phyloP scores from a whole-genome alignment of 768 basidiomycete species.

The Pulveroboletus frians region DNA sequence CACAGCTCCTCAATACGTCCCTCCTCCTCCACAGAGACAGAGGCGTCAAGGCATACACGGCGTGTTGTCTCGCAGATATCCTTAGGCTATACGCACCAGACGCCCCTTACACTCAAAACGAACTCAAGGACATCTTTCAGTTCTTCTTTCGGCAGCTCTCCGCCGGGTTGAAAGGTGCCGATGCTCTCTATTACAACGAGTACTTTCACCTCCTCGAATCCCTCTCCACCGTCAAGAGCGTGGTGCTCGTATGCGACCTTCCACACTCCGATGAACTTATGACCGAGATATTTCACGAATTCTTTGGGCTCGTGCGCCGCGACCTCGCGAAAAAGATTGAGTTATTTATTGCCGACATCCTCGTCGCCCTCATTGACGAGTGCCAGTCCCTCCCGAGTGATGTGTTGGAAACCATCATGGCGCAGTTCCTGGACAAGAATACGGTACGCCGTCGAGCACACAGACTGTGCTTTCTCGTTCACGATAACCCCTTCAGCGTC shows the following conservation, averaged over 20 bases:
- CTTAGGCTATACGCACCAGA: conserved; percentile 93
- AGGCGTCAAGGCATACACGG: conserved; percentile 91
- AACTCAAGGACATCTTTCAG: conserved; percentile 93
- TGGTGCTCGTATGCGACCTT: conserved; percentile 90
- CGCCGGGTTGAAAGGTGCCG: conserved; percentile 65
- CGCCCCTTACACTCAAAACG: conserved; percentile 85
- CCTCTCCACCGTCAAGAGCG: conserved; percentile 89
- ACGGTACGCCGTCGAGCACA: conserved; percentile 42
- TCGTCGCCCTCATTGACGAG: conserved; percentile 88
- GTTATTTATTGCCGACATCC: conserved; percentile 81
- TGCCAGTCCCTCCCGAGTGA: conserved; percentile 68
- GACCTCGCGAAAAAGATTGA: conserved; percentile 77
- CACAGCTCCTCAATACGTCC: conserved; percentile 73
- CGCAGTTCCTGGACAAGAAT: conserved; percentile 80
- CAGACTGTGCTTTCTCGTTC: neutral
- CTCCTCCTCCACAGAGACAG: conserved; percentile 93
- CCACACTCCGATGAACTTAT: conserved; percentile 83
- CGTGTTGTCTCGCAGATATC: conserved; percentile 92
- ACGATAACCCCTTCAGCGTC: conserved; percentile 36
- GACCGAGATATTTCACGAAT: conserved; percentile 73
- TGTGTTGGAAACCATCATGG: conserved; percentile 75
- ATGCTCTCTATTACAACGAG: conserved; percentile 83
- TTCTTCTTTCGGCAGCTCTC: conserved; percentile 90
- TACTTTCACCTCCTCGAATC: conserved; percentile 95
- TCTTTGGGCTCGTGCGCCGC: conserved; percentile 76